These are phyloP conservation scores for Pelomyxa schiedti DNA, from an alignment of 78 protist genomes.

Conservation along the genomic window DNA sequence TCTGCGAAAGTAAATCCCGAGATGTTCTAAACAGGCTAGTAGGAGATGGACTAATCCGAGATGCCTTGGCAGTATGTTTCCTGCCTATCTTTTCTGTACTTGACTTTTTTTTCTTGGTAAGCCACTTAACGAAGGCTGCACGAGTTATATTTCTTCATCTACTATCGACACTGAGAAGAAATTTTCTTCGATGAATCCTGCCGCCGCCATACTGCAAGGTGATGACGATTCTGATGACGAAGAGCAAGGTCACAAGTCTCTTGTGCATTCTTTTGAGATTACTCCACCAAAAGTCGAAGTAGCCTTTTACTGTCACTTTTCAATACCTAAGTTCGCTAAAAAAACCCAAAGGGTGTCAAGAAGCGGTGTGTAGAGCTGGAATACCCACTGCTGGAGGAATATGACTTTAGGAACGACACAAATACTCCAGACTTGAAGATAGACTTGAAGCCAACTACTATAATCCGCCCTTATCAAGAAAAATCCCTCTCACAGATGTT, in stretches of 20 bases:
- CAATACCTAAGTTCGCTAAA: neutral
- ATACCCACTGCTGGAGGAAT: constrained; percentile 83
- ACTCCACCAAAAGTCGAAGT: constrained; percentile 7
- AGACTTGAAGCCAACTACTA: constrained; percentile 71
- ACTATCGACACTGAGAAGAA: too few relatives aligned
- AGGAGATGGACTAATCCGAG: neutral
- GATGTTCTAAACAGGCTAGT: neutral
- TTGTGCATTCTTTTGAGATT: constrained; percentile 50
- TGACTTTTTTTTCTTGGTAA: too few relatives aligned
- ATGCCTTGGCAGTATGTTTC: too few relatives aligned
- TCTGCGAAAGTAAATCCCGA: neutral
- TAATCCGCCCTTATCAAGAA: constrained; percentile 75
- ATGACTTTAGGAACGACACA: constrained; percentile 78
- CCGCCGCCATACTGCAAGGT: too few relatives aligned
- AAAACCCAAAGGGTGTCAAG: constrained; percentile 50
- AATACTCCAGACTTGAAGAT: constrained; percentile 43
- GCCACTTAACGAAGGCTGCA: too few relatives aligned
- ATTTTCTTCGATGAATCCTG: too few relatives aligned
- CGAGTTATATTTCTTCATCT: too few relatives aligned
- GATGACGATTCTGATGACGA: constrained; percentile 29
- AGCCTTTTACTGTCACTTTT: neutral
- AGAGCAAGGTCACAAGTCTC: constrained; percentile 32
- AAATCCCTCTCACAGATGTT: neutral
- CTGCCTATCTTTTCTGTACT: too few relatives aligned
- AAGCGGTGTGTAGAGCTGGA: constrained; percentile 55